Percentiles rank a stretch among this genome's conserved stretches.
Evolutionary conservation across 495 filamentous ascomycete species (phyloP).

Genomic region (Bombardia bombarda): DNA sequence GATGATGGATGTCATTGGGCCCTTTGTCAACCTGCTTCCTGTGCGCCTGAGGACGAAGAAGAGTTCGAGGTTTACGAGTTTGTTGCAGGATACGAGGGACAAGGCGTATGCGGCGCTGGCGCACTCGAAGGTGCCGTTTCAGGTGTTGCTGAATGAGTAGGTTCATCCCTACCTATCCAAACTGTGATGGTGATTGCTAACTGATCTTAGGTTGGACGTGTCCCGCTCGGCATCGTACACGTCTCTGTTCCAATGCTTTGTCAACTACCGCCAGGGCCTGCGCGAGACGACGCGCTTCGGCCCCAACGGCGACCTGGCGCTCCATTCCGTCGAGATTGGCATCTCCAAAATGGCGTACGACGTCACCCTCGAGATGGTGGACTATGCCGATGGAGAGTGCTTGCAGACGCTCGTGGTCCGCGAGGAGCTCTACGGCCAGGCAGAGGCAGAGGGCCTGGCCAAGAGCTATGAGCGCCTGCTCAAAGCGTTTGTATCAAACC

Average conservation of each 20-base stretch:
- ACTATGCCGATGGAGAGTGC: conserved; percentile 6
- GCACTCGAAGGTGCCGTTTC: neutral
- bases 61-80: neutral
- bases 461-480: neutral
- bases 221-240: conserved; percentile 9
- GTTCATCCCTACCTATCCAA: conserved; percentile 13
- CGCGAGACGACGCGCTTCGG: conserved; percentile 4
- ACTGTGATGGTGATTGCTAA: conserved; percentile 20
- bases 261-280: conserved; percentile 25
- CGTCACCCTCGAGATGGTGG: conserved; percentile 14
- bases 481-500: neutral
- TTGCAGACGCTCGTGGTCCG: conserved; percentile 10
- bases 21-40: conserved; percentile 41
- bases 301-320: conserved; percentile 3
- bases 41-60: conserved; percentile 8
- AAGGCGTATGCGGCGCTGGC: neutral
- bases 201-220: conserved; percentile 24
- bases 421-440: conserved; percentile 6
- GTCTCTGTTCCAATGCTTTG: conserved; percentile 30
- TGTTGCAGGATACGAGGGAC: neutral
- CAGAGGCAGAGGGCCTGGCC: neutral
- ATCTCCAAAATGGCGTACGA: conserved; percentile 16
- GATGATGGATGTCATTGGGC: conserved; percentile 28
- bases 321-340: neutral
- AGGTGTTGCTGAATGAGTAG: neutral